Percentiles rank a stretch among this genome's conserved stretches.
Conservation (phyloP, 306 rosid genomes). For the Delonix regia region DNA sequence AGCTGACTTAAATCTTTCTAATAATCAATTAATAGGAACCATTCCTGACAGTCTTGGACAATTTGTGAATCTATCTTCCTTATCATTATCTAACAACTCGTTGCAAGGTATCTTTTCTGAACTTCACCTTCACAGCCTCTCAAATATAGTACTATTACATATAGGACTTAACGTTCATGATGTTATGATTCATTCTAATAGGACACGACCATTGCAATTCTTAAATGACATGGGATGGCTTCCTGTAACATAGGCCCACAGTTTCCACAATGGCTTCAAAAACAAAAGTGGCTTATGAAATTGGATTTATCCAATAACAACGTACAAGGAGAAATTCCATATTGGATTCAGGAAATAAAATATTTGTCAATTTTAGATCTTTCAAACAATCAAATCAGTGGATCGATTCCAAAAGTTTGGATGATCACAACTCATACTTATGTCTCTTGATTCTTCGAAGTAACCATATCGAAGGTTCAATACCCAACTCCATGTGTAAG, state of each 20-base stretch:
- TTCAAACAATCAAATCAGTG: background rate
- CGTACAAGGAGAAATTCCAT: background rate
- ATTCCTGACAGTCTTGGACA: slow-evolving; percentile 26
- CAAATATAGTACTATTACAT: background rate
- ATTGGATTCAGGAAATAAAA: background rate
- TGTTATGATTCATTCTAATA: background rate
- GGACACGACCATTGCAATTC: background rate
- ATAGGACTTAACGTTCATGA: background rate
- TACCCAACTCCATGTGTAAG: no score
- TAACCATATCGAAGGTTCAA: background rate
- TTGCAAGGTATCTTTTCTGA: background rate
- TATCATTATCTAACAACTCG: background rate
- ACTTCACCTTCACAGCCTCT: background rate
- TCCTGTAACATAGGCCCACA: background rate
- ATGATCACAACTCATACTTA: background rate
- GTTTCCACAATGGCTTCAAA: background rate
- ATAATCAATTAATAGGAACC: slow-evolving; percentile 16
- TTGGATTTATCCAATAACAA: background rate
- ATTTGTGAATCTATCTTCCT: background rate
- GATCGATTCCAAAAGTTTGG: background rate
- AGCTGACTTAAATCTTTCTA: slow-evolving; percentile 11
- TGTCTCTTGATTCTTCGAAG: background rate
- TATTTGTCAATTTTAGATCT: no score
- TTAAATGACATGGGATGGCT: background rate
- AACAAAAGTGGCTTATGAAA: background rate